Base-by-base conservation (phyloP, 148 eudicot species). In the Chenopodium suecicum region DNA sequence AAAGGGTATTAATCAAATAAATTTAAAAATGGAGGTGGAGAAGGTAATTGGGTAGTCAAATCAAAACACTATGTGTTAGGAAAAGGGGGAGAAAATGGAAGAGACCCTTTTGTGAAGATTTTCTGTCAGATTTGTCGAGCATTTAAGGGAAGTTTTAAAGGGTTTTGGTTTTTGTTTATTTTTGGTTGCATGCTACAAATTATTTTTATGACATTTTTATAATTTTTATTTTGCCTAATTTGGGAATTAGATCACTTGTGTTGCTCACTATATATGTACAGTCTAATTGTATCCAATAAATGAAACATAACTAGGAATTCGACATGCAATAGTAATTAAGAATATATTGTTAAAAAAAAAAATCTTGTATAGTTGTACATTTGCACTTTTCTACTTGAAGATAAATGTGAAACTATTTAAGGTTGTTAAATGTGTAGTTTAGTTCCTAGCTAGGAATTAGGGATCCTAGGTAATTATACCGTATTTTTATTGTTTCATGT, bases 61-160 rank as follows among this genome's bases (percentile, higher is more conserved):
- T 84, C 86, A 81, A 23, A 70, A 25, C 20, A 29, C 73, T 54
- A 56, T 74, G 70, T 84, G 86, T 44, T 84, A 81, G 86, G 65
- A 70, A 70, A 80, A 76, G 63, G 46, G 71, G 52, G 47, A 32
- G 54, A 75, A 62, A 68, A 9, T 54, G 60, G 25, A 19, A 77
- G 78, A n/a, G 73, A 67, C 80, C n/a, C 74, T 76, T 78, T 73
- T 81, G 32, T 67, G 69, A 23, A 73, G 79, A 85, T 85, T 78
- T 82, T 70, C 17, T 82, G 87, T 85, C 87, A 85, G 87, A 78
- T 73, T 73, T 82, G 79, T 78, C 67, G 54, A 68, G 56, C 79
- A 78, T 67, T 81, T 29, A 25, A n/a, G 46, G 74, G n/a, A 32
- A 11, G 58, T 44, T 47, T 72, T 75, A 2, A 44, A 20, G 23